Evolutionary conservation across 2,329 filamentous ascomycete species (phyloP).

Genomic region (Trichophyton verrucosum): DNA sequence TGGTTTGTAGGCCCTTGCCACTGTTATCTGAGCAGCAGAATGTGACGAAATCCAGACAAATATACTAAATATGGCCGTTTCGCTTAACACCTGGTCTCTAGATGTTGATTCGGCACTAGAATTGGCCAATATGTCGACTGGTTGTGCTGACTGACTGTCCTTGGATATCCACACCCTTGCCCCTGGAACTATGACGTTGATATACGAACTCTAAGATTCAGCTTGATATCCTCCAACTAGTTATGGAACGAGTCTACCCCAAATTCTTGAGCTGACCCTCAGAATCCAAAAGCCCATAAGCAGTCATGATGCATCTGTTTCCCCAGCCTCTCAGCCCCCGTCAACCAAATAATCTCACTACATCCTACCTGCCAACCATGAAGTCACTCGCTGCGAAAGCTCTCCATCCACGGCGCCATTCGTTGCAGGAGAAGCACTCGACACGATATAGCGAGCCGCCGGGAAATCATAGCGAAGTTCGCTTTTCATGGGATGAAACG

Average conservation of each 20-base stretch:
- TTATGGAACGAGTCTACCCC: too few species aligned
- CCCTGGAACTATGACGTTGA: not conserved
- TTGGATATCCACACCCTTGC: not conserved
- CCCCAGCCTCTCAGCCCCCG: not conserved
- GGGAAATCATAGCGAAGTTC: not conserved
- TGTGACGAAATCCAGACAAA: too few species aligned
- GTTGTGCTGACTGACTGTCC: not conserved
- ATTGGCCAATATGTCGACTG: not conserved
- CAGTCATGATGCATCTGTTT: not conserved
- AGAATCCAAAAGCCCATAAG: not conserved
- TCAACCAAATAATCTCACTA: not conserved
- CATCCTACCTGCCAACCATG: not conserved
- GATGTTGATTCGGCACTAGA: too few species aligned
- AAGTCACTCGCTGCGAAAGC: not conserved
- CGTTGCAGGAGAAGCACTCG: not conserved
- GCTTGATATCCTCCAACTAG: not conserved
- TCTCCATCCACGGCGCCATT: conserved; percentile 2
- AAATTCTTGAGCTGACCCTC: not conserved
- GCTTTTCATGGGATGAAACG: conserved; percentile 61
- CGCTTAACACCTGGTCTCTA: too few species aligned
- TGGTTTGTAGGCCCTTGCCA: too few species aligned
- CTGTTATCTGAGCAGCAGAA: too few species aligned
- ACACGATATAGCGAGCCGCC: not conserved
- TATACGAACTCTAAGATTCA: not conserved
- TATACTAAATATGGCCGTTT: too few species aligned